These are phyloP conservation scores for Pholiota microspora DNA, from an alignment of 768 basidiomycete species.

Conservation along the genomic window DNA sequence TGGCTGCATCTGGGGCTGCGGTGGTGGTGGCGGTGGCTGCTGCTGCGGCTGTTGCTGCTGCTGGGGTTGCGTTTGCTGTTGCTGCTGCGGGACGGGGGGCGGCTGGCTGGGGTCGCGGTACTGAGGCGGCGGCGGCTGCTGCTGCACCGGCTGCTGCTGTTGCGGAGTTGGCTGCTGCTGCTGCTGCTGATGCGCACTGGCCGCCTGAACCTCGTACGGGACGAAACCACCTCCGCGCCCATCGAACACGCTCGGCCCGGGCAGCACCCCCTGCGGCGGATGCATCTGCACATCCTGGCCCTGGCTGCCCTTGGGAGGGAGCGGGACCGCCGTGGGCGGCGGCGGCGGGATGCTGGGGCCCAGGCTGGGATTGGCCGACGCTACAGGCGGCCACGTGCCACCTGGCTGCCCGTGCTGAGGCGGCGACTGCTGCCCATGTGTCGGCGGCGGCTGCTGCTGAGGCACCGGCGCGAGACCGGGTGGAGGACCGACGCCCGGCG, in stretches of 20 bases:
- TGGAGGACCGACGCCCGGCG: conserved; percentile 20
- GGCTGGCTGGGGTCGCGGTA: conserved; percentile 1
- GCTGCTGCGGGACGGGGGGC: conserved; percentile 17
- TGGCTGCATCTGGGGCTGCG: conserved; percentile 19
- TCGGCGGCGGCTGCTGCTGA: conserved; percentile 22
- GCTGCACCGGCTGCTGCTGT: conserved; percentile 4
- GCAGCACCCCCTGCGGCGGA: conserved; percentile 17
- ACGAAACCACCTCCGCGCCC: conserved; percentile 27
- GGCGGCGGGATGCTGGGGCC: conserved; percentile 35
- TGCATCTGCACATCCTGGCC: conserved; percentile 12
- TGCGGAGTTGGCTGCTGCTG: conserved; percentile 20
- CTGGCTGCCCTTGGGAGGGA: conserved; percentile 16
- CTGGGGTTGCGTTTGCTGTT: conserved; percentile 1
- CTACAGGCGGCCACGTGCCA: conserved; percentile 26
- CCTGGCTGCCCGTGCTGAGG: too few relatives aligned
- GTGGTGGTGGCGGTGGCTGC: conserved; percentile 8
- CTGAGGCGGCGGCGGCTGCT: conserved; percentile 8
- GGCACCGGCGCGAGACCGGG: conserved; percentile 22
- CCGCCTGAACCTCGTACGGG: conserved; percentile 15
- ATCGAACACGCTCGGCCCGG: conserved; percentile 31
- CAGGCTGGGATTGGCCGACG: conserved; percentile 31
- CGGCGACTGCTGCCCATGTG: conserved; percentile 13
- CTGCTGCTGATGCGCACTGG: conserved; percentile 19
- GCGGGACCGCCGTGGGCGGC: conserved; percentile 25
- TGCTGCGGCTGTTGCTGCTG: conserved; percentile 13